Percentiles rank a stretch among this genome's conserved stretches.
Evolutionary conservation across 345 rosid species (phyloP).

Genomic region (Eutrema japonicum): DNA sequence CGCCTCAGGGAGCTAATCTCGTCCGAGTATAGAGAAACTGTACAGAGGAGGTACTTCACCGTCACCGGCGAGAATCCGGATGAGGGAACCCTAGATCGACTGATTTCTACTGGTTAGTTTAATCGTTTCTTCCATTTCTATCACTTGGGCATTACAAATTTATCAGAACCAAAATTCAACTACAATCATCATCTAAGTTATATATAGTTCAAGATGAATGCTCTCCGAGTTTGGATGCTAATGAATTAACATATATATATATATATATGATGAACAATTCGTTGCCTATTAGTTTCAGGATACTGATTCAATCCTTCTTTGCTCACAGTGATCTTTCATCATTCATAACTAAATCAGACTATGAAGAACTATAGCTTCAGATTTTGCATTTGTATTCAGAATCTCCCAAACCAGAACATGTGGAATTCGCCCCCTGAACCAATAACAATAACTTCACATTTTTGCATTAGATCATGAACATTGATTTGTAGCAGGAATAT

Average conservation of each 20-base stretch:
- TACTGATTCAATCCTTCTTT: conserved; percentile 8
- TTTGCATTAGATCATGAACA: neutral
- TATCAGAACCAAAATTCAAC: neutral
- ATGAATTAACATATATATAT: neutral
- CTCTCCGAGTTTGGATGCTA: neutral
- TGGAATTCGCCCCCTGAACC: neutral
- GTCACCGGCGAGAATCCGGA: conserved; percentile 96
- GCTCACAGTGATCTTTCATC: neutral
- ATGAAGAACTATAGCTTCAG: neutral
- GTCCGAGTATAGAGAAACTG: conserved; percentile 88
- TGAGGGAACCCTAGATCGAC: conserved; percentile 68
- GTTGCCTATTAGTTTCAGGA: neutral
- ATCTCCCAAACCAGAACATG: conserved; percentile 8
- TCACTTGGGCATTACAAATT: neutral
- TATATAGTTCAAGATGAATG: neutral
- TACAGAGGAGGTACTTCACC: conserved; percentile 84
- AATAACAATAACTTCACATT: neutral
- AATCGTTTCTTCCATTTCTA: conserved; percentile 8
- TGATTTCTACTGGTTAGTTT: conserved; percentile 83
- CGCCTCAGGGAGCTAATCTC: conserved; percentile 72
- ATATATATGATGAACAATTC: neutral
- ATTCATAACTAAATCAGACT: neutral
- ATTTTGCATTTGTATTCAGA: neutral
- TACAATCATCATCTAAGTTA: neutral
- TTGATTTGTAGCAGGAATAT: neutral